Evolutionary conservation across 257 asterid genomes (phyloP).

Genomic region (Salvia rosmarinus): DNA sequence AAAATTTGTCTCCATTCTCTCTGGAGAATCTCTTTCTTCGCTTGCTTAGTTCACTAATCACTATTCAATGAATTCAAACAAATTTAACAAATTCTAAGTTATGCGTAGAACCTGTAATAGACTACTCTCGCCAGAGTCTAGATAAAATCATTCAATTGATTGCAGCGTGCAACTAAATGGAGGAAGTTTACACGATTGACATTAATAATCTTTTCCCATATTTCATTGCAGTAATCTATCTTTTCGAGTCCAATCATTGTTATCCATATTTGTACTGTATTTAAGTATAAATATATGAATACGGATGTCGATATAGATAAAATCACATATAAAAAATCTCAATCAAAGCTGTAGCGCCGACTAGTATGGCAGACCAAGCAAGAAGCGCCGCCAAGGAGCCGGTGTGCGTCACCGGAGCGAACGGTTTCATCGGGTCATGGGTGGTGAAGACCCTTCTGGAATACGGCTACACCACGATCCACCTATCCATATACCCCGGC

Average conservation of each 20-base stretch:
- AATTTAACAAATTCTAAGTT: no score
- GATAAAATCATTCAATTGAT: neutral
- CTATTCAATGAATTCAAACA: no score
- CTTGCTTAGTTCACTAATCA: no score
- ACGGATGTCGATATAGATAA: no score
- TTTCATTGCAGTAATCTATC: neutral
- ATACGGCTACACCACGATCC: conserved; percentile 79
- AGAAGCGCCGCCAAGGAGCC: conserved; percentile 41
- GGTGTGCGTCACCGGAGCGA: conserved; percentile 93
- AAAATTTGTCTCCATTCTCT: no score
- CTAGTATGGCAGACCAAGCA: conserved; percentile 28
- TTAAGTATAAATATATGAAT: neutral
- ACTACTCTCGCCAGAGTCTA: no score
- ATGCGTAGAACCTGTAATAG: no score
- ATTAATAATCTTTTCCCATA: neutral
- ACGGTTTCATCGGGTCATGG: conserved; percentile 94
- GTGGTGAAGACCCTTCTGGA: conserved; percentile 65
- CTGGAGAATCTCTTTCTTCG: no score
- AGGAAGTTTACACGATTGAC: neutral
- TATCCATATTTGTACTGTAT: no score
- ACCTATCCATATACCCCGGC: conserved; percentile 77
- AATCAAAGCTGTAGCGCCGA: neutral
- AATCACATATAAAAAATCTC: neutral
- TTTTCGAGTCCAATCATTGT: neutral
- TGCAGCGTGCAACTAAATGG: neutral